Percentiles rank a stretch among this genome's conserved stretches.
These are phyloP conservation scores for Paramecium pentaurelia DNA, from an alignment of 73 alveolate species.

Conservation along the genomic window DNA sequence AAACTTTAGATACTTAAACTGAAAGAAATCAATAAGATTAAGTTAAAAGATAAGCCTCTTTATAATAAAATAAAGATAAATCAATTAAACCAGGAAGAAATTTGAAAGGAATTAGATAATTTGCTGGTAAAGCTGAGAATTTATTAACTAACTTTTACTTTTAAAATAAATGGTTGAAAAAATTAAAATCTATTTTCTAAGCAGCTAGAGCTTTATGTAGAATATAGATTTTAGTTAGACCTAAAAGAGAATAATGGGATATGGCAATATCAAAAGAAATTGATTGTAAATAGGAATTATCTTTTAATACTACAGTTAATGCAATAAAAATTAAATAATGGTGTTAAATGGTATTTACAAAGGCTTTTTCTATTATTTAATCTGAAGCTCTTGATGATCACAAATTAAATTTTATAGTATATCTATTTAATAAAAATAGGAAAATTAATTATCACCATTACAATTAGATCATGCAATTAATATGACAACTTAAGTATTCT, in stretches of 20 bases:
- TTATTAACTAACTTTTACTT: neutral
- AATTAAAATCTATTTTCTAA: neutral
- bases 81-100: neutral
- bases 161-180: neutral
- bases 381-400: neutral
- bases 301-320: neutral
- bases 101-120: neutral
- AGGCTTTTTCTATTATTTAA: neutral
- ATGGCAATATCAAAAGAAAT: neutral
- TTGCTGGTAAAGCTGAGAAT: neutral
- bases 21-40: neutral
- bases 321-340: neutral
- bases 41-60: neutral
- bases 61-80: neutral
- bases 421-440: neutral
- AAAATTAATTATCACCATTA: neutral
- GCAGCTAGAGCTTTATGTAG: neutral
- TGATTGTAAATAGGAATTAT: neutral
- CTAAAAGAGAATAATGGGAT: conserved; percentile 9
- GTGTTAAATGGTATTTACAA: conserved; percentile 14
- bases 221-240: neutral
- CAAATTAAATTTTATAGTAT: neutral
- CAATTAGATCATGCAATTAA: neutral
- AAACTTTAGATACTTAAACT: neutral
- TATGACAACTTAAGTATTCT: neutral